Base-by-base conservation (phyloP, 2,329 filamentous ascomycete species). In the Arthrobotrys entomopaga region DNA sequence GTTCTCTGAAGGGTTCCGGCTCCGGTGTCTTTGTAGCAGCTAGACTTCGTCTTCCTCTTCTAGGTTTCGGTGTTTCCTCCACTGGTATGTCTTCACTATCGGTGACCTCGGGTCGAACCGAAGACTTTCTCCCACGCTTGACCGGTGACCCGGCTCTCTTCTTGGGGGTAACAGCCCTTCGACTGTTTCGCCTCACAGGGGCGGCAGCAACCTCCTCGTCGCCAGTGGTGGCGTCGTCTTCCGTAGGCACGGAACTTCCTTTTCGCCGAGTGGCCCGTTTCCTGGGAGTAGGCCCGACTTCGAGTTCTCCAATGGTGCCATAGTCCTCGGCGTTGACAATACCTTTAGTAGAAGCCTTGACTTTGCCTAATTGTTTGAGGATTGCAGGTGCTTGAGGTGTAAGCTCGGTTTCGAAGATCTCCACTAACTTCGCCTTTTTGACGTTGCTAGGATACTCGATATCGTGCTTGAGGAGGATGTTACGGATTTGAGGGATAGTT, bases 381-480 rank as follows among this genome's bases (percentile, higher is more conserved):
- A 98, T 86, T 81, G 90, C 91, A 77, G 87, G 87, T 1, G 92
- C 90, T 78, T 94, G 90, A 0, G 94, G 91, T 3, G 91, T 83
- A 26, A 99, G 86, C 76, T 95, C 84, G 34, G 90, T 85, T 80
- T 90, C 89, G 82, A 99, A 93, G 53, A 98, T 88, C 6, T 91
- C 88, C 73, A 99, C 86, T 20, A 99, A 88, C 80, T 96, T 90
- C 0, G 88, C 84, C 84, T 99, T 99, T 84, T 98, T 99, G 11
- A 95, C 93, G 53, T 61, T 65, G 3, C 89, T 93, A 3, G 93
- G 90, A 80, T 97, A 98, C 42, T 88, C 83, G 79, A 98, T 85
- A 80, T 93, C 91, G 83, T 99, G 92, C 77, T 89, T 90, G 79
- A 98, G 91, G 69, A 99, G 88, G 77, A 98, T 96, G 56, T 91